Conservation (phyloP, 495 filamentous ascomycete genomes). For the Xylaria scruposa region DNA sequence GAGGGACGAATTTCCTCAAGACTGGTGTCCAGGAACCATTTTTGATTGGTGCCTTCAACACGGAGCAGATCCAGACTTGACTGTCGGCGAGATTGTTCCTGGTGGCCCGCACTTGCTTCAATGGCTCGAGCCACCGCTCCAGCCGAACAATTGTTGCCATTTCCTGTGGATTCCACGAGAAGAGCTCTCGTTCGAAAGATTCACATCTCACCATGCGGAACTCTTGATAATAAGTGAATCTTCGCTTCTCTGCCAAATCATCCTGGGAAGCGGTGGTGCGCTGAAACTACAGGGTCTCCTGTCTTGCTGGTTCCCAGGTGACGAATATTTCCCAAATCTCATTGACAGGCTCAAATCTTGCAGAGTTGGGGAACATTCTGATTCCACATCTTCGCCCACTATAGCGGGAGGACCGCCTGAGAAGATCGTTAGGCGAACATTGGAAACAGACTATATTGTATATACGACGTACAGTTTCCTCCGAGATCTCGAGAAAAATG, state of each 20-base stretch:
- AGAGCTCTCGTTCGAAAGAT: neutral
- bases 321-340: neutral
- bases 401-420: neutral
- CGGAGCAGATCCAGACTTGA: conserved; percentile 7
- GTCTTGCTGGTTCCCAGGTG: neutral
- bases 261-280: neutral
- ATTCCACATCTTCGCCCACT: neutral
- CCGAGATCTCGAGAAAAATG: neutral
- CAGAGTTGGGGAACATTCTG: neutral
- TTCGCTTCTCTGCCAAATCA: neutral
- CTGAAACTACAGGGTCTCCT: neutral
- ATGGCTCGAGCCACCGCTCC: neutral
- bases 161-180: neutral
- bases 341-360: neutral
- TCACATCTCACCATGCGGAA: neutral
- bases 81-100: neutral
- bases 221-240: neutral
- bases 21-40: neutral
- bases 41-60: conserved; percentile 6
- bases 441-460: neutral
- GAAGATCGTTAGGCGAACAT: neutral
- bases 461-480: neutral
- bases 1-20: neutral
- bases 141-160: neutral
- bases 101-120: neutral